Conservation (phyloP, 176 grass and related monocot genomes). For the Eleusine indica region DNA sequence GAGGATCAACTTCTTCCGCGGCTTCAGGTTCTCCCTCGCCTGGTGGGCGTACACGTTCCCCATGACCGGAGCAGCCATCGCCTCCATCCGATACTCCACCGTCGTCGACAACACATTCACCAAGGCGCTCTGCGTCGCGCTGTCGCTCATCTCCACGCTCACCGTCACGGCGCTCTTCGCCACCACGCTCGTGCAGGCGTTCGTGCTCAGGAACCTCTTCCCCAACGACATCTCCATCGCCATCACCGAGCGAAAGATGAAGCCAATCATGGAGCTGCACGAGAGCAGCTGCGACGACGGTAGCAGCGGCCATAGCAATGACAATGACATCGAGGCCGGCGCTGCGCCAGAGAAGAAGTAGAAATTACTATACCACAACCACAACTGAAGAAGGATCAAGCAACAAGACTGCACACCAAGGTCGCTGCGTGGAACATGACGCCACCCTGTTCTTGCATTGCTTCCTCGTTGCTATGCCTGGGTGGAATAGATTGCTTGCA, state of each 20-base stretch:
- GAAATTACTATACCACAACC: too few species aligned
- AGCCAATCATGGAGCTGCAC: constrained; percentile 51
- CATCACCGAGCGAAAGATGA: constrained; percentile 59
- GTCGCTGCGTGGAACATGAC: constrained; percentile 18
- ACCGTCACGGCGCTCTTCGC: constrained; percentile 55
- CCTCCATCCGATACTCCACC: constrained; percentile 69
- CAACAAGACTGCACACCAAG: background rate
- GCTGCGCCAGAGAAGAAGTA: background rate
- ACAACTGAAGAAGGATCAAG: background rate
- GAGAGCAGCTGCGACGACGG: constrained; percentile 11
- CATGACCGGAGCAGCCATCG: constrained; percentile 83
- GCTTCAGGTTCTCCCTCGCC: constrained; percentile 84
- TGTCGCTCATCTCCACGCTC: constrained; percentile 60
- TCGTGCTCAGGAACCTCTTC: constrained; percentile 73
- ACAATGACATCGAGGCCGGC: constrained; percentile 43
- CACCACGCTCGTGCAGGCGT: constrained; percentile 65
- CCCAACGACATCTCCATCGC: constrained; percentile 94
- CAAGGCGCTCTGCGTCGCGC: constrained; percentile 48
- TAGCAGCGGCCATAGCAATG: constrained; percentile 8
- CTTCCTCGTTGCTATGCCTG: background rate
- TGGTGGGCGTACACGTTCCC: constrained; percentile 99
- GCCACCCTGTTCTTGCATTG: constrained; percentile 3
- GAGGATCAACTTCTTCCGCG: constrained; percentile 85
- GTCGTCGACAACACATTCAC: constrained; percentile 73
- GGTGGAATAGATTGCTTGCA: background rate